Base-by-base conservation (phyloP, 2,329 filamentous ascomycete species). In the Aaosphaeria arxii region DNA sequence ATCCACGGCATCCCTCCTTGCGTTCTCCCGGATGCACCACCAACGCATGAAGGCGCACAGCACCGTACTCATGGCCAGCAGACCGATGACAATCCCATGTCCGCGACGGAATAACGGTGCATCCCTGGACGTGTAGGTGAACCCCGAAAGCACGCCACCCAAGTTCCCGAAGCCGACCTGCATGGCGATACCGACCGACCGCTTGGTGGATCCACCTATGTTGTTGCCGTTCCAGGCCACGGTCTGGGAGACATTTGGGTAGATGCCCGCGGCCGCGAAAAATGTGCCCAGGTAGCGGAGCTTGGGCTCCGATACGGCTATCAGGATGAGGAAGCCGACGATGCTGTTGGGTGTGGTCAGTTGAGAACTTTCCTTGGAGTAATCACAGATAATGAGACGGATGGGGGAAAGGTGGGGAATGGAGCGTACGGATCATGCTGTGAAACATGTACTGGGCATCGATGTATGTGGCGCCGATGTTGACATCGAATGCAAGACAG, bases 211-310 rank as follows among this genome's bases (percentile, higher is more conserved):
- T 6, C 76, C 77, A 4, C 75, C 76, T 42, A 81, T 77, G 59
- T 81, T 81, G 65, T 78, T 78, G 30, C 76, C 75, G 59, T 80
- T 79, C 79, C 79, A 82, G 35, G 78, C 77, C 29, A 80, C 70
- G 47, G 74, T 74, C 46, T 78, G 75, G 9, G 79, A 76, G 2
- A 80, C 75, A 50, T 78, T 77, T 49, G 77, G 73, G 66, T 81
- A 80, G 58, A 75, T 70, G 47, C 74, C 74, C 7, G 61, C 59
- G 4, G 70, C 65, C 2, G 67, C 60, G 56, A 74, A 67, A 57
- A 73, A 74, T 6, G 66, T 73, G 30, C 70, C 71, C 24, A 64
- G 67, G 54, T 74, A 74, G 44, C 67, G 67, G 49, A 70, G 59
- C 7, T 63, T 59, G 7, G 58, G 52, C 39, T 59, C 45, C n/a